phyloP scores from a whole-genome alignment of 1,139 yeast species.

The Hyphopichia fennica region DNA sequence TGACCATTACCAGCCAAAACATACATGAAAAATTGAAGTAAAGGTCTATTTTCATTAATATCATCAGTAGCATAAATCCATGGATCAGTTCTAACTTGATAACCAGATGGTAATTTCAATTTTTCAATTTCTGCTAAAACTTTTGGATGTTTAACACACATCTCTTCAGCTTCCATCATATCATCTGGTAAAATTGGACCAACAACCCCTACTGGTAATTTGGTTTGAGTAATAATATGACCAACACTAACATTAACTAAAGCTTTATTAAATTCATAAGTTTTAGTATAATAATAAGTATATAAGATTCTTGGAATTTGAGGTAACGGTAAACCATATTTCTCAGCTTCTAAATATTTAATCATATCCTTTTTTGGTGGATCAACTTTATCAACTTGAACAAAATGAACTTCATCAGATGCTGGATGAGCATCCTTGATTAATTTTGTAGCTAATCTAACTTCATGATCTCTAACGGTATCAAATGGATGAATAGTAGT shows the following conservation, averaged over 20 bases:
- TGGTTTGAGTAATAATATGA: conserved; percentile 58
- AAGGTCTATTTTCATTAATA: conserved; percentile 56
- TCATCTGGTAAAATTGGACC: conserved; percentile 80
- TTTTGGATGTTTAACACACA: conserved; percentile 54
- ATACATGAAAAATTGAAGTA: conserved; percentile 78
- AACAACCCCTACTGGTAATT: conserved; percentile 61
- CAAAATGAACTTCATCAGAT: conserved; percentile 58
- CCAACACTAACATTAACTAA: conserved; percentile 67
- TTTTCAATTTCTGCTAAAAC: conserved; percentile 64
- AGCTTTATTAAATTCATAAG: conserved; percentile 66
- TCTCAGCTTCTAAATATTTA: conserved; percentile 69
- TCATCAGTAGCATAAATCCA: conserved; percentile 90
- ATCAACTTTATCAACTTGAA: conserved; percentile 70
- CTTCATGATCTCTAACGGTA: conserved; percentile 65
- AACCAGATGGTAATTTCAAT: conserved; percentile 57
- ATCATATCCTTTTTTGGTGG: conserved; percentile 81
- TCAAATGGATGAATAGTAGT: conserved; percentile 56
- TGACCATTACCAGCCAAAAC: conserved; percentile 68
- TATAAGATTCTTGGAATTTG: conserved; percentile 65
- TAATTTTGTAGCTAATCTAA: conserved; percentile 61
- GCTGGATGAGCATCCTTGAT: conserved; percentile 58
- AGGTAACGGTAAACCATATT: conserved; percentile 56
- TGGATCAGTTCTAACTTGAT: conserved; percentile 68
- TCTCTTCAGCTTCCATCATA: conserved; percentile 53
- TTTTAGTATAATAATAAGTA: conserved; percentile 62